Percentiles rank a stretch among this genome's conserved stretches.
These are phyloP conservation scores for Solanum bulbocastanum DNA, from an alignment of 257 asterid genomes.

Conservation along the genomic window DNA sequence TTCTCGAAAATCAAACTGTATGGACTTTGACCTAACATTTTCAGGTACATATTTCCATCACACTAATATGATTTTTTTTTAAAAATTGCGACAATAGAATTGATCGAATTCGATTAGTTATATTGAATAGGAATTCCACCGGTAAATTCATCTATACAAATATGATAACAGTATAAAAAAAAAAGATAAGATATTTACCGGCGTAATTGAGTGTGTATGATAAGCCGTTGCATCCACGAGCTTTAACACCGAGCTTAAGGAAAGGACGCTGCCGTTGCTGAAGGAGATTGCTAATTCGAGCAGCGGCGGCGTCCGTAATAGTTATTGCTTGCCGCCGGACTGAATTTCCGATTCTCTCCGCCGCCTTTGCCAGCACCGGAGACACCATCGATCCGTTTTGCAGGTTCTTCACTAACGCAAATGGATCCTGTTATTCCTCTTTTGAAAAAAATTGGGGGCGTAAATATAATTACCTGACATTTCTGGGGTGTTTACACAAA, in stretches of 20 bases:
- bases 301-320: conserved; percentile 2
- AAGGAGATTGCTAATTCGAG: conserved; percentile 62
- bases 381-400: conserved; percentile 4
- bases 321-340: conserved; percentile 10
- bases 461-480: neutral
- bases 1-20: neutral
- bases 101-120: neutral
- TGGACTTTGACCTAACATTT: neutral
- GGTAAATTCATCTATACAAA: neutral
- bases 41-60: neutral
- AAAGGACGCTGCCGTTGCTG: conserved; percentile 73
- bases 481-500: neutral
- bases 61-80: neutral
- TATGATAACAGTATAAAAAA: neutral
- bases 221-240: conserved; percentile 98
- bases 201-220: conserved; percentile 96
- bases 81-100: neutral
- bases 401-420: neutral
- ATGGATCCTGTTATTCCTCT: neutral
- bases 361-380: conserved; percentile 8
- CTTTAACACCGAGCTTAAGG: conserved; percentile 95
- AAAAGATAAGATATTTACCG: conserved; percentile 23
- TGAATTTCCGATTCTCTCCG: conserved; percentile 8
- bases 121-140: neutral
- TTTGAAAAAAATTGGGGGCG: neutral